phyloP scores from a whole-genome alignment of 83 land plant genomes.

The Picea abies region DNA sequence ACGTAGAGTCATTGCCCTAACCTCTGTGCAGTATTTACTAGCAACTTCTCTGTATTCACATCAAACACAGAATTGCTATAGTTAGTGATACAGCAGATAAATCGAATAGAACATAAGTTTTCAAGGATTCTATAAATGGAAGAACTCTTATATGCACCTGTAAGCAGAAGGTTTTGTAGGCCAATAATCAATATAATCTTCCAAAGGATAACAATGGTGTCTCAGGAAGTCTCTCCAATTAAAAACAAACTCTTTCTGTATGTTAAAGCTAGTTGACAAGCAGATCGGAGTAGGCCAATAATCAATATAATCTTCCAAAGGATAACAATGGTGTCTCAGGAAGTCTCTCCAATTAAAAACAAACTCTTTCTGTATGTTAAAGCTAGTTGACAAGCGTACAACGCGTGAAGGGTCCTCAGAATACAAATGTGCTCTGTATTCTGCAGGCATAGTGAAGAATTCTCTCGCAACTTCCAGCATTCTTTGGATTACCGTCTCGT shows the following conservation, averaged over 20 bases:
- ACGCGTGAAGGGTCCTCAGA: conserved; percentile 60
- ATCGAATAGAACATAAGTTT: neutral
- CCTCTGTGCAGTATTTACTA: conserved; percentile 39
- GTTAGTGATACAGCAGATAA: neutral
- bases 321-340: conserved; percentile 66
- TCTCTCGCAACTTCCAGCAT: conserved; percentile 45
- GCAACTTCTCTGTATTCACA: conserved; percentile 34
- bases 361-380: conserved; percentile 43
- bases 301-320: conserved; percentile 42
- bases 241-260: conserved; percentile 25
- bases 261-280: too few species aligned
- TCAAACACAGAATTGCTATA: neutral
- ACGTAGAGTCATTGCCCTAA: conserved; percentile 35
- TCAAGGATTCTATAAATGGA: neutral
- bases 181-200: conserved; percentile 52
- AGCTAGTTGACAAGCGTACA: conserved; percentile 59
- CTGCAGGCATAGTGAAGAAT: conserved; percentile 51
- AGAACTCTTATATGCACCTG: conserved; percentile 32
- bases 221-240: conserved; percentile 55
- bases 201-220: conserved; percentile 65
- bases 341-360: conserved; percentile 40
- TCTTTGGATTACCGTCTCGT: conserved; percentile 25
- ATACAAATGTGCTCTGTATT: conserved; percentile 55
- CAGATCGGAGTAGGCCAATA: conserved; percentile 77
- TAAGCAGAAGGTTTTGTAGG: conserved; percentile 60